A percentile compares a stretch with the other conserved stretches of the same genome.
Evolutionary conservation across 495 filamentous ascomycete genomes (phyloP).

Genomic region (Patellaria atrata): DNA sequence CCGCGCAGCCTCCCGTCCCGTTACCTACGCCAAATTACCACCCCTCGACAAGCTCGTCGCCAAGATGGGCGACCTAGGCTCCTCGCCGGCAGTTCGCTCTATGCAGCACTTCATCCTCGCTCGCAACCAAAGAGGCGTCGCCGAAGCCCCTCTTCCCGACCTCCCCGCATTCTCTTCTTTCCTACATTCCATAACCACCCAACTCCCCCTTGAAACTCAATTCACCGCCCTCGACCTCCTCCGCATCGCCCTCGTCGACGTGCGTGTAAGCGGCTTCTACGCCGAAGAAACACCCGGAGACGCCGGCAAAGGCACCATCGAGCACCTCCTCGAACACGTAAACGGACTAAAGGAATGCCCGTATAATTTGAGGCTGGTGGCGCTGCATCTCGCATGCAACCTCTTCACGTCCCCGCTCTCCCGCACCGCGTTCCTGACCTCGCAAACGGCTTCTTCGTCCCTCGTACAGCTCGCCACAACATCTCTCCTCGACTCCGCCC

Average conservation of each 20-base stretch:
- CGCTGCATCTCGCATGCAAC: conserved; percentile 50
- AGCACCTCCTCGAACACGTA: conserved; percentile 46
- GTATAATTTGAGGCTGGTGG: conserved; percentile 71
- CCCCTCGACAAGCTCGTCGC: conserved; percentile 70
- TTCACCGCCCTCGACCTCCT: conserved; percentile 78
- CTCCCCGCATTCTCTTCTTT: conserved; percentile 40
- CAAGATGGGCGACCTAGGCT: conserved; percentile 47
- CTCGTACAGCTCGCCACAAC: conserved; percentile 37
- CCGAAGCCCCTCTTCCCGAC: conserved; percentile 46
- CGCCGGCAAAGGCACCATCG: conserved; percentile 25
- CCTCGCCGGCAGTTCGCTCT: conserved; percentile 37
- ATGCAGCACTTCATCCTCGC: conserved; percentile 23
- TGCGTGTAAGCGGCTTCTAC: conserved; percentile 73
- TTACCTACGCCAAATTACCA: conserved; percentile 65
- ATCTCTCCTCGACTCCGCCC: conserved; percentile 40
- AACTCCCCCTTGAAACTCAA: conserved; percentile 40
- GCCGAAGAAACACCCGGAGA: conserved; percentile 50
- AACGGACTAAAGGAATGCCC: conserved; percentile 40
- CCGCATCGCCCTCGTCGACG: conserved; percentile 60
- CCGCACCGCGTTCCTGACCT: conserved; percentile 29
- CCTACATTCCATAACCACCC: conserved; percentile 34
- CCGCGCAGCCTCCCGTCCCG: conserved; percentile 44
- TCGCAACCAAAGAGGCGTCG: conserved; percentile 37
- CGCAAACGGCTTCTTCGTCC: conserved; percentile 16
- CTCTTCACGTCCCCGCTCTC: conserved; percentile 43